Conservation (phyloP, 495 filamentous ascomycete species). For the Aspergillus nidulans region DNA sequence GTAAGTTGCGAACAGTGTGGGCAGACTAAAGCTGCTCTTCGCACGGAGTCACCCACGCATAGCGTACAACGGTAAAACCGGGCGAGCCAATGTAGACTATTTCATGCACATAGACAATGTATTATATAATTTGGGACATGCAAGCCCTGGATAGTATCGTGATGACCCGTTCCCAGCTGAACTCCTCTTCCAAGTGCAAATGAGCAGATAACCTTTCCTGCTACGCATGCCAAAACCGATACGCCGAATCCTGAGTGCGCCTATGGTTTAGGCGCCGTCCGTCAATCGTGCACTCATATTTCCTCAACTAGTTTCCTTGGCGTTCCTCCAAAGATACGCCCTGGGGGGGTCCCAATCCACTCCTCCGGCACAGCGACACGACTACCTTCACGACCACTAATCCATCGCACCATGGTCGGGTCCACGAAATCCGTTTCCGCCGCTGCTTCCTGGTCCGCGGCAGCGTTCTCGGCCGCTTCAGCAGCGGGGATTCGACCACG, state of each 20-base stretch:
- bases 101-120: not conserved
- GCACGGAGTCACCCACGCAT: not conserved
- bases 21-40: not conserved
- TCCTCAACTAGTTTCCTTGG: constrained; percentile 45
- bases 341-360: constrained; percentile 68
- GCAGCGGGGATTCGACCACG: constrained; percentile 49
- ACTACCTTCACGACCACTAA: constrained; percentile 66
- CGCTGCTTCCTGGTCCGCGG: constrained; percentile 54
- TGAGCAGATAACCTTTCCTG: not conserved
- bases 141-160: not conserved
- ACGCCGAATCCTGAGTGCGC: constrained; percentile 25
- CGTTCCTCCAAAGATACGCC: constrained; percentile 52
- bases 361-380: constrained; percentile 73
- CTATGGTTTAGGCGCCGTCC: not conserved
- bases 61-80: not conserved
- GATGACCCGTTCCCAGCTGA: not conserved
- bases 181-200: constrained; percentile 11
- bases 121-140: constrained; percentile 3
- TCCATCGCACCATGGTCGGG: constrained; percentile 72
- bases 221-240: constrained; percentile 14
- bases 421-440: constrained; percentile 55
- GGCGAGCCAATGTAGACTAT: not conserved
- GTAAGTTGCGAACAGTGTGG: not conserved
- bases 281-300: constrained; percentile 21
- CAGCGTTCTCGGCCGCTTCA: constrained; percentile 43